Evolutionary conservation across 768 basidiomycete genomes (phyloP), one percentile per base, ranked within the genome.

Genomic region (Auricularia sp.): DNA sequence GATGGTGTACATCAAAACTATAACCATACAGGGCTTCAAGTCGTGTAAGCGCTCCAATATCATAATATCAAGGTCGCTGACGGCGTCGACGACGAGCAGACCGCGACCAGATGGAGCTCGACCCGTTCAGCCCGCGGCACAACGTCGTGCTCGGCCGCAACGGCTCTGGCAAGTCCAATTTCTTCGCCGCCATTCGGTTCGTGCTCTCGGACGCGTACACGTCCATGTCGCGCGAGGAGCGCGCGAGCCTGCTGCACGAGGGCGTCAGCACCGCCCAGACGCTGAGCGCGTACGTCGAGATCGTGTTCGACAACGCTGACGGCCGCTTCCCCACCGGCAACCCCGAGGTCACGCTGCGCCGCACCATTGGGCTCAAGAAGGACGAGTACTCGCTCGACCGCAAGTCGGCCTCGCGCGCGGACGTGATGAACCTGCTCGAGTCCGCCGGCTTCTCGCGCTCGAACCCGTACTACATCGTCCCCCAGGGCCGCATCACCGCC

Each of bases 381-480:
- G 97, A 98, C 72, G 97, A 98, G 77, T 99, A 98, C 77, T 91
- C 90, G 67, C 80, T 98, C 35, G 96, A 99, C 76, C 89, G 90
- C 79, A 98, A 98, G 79, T 93, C 89, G 67, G 89, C 90, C 0
- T 90, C 86, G 74, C 97, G 97, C 74, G 96, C 94, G 3, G 97
- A 99, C 71, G 92, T 99, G 21, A 96, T 97, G 92, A 95, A 93
- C 71, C 80, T 98, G 33, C 83, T 99, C 58, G 97, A 98, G 74
- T 91, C 88, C 71, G 97, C 97, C 1, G 96, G 97, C 0, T 99
- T 99, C 78, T 93, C 91, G 77, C 91, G 93, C 72, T 89, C 89
- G n/a, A 99, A 98, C 71, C 97, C 97, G 0, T 99, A 98, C 74
- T 99, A 98, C 71, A 99, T 99, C 68, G 96, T 98, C 0, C 97